Base-by-base conservation (phyloP, 306 rosid species). In the Potentilla sterilis region DNA sequence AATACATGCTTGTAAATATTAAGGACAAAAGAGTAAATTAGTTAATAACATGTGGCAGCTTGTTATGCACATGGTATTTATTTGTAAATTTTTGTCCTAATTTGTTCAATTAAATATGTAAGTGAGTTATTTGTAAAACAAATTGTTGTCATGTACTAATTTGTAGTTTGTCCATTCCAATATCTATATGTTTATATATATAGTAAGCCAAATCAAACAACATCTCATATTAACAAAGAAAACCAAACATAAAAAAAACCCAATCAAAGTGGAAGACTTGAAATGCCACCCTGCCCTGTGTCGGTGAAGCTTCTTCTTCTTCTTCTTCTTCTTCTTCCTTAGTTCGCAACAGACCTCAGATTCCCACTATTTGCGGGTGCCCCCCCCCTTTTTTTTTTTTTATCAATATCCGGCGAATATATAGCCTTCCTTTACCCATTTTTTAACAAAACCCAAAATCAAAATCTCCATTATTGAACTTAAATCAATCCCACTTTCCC, bases 401-500 rank as follows among this genome's bases (percentile, higher is more conserved):
- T 38, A 72, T 38, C 49, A 22, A 57, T 62, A 62, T 34, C 32
- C 55, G 49, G 61, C 77, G 68, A 73, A 42, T 69, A 74, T 74
- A 74, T 74, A 74, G 77, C 37, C 16, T 0, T 14, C 37, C 4
- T 55, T 21, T 65, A 14, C 4, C 7, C 51, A 72, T 57, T 73
- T 13, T n/a, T 72, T 4, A 38, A 48, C 24, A 16, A 9, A 51
- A 35, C 40, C 75, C 47, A 37, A 40, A 73, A 41, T 22, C 41
- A 10, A 64, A 10, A 19, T n/a, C 63, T 9, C 14, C 63, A 57
- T 22, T 4, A 7, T 47, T n/a, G 42, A 64, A 47, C 14, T 48
- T 12, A 28, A 64, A 47, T n/a, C 10, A 40, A 22, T 76, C 73
- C 82, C 64, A 66, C 78, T 82, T 83, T 86, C 87, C 79, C 66